Percentiles rank a stretch among this genome's conserved stretches.
phyloP scores from a whole-genome alignment of 495 filamentous ascomycete species.

The Alectoria sarmentosa region DNA sequence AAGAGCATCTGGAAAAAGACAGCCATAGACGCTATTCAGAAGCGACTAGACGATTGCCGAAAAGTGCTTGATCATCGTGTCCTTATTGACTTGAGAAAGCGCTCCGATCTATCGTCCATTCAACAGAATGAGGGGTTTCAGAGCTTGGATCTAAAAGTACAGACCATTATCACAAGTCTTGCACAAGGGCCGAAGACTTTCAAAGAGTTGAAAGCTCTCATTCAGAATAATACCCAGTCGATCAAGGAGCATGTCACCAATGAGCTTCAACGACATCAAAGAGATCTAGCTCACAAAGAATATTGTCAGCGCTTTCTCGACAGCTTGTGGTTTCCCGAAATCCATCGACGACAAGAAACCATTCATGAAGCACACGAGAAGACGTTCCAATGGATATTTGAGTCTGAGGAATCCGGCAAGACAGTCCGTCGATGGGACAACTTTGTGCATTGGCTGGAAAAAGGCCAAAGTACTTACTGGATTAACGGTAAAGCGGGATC shows the following conservation, averaged over 20 bases:
- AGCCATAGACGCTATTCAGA: background rate
- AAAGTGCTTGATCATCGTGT: conserved; percentile 2
- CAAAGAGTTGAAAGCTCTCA: background rate
- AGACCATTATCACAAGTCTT: background rate
- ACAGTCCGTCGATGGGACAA: background rate
- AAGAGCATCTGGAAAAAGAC: background rate
- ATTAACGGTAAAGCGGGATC: too few species aligned
- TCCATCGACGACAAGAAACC: conserved; percentile 3
- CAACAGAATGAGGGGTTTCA: background rate
- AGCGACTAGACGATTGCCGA: conserved; percentile 1
- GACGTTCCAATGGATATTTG: conserved; percentile 20
- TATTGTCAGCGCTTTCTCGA: background rate
- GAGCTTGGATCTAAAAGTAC: background rate
- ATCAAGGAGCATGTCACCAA: background rate
- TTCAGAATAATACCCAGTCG: background rate
- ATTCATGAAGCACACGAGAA: conserved; percentile 9
- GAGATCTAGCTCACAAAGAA: background rate
- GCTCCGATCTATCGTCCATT: background rate
- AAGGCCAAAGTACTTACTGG: too few species aligned
- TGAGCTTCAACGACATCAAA: background rate
- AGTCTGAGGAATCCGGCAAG: background rate
- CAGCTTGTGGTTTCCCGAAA: conserved; percentile 13
- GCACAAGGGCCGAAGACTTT: background rate
- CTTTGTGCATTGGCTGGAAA: background rate
- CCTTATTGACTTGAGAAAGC: background rate